phyloP scores from a whole-genome alignment of 176 grass and related monocot species.

The Lolium perenne region DNA sequence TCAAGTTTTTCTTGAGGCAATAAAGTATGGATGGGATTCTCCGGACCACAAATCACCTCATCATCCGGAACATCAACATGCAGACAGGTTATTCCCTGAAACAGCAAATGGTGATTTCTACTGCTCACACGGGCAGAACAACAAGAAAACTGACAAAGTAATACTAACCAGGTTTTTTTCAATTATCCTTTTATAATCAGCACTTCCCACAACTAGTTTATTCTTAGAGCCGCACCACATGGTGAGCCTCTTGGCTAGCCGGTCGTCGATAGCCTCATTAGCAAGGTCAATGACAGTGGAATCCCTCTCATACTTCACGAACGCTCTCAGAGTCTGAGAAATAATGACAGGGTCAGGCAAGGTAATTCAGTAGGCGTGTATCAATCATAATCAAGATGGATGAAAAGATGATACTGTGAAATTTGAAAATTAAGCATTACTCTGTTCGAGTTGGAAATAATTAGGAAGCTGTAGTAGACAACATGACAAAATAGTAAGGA shows the following conservation, averaged over 20 bases:
- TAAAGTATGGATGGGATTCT: not conserved
- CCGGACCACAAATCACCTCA: not conserved
- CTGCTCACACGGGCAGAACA: not conserved
- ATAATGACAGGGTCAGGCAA: not conserved
- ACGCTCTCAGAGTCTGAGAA: not conserved
- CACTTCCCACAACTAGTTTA: not conserved
- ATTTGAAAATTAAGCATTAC: not conserved
- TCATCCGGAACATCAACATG: not conserved
- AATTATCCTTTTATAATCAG: constrained; percentile 5
- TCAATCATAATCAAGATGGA: not conserved
- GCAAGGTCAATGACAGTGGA: not conserved
- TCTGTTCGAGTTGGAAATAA: not conserved
- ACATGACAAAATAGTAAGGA: not conserved
- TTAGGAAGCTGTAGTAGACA: not conserved
- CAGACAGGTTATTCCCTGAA: not conserved
- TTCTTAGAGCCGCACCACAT: not conserved
- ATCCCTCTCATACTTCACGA: not conserved
- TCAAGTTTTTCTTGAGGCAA: not conserved
- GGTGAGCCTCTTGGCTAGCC: not conserved
- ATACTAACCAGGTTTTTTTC: not conserved
- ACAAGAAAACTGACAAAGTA: not conserved
- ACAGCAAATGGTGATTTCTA: not conserved
- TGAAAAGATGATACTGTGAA: not conserved
- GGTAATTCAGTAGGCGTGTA: not conserved
- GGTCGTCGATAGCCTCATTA: not conserved